A percentile compares a stretch with the other conserved stretches of the same genome.
Evolutionary conservation across 1,139 yeast genomes (phyloP).

Genomic region (Suhomyces kunorum): DNA sequence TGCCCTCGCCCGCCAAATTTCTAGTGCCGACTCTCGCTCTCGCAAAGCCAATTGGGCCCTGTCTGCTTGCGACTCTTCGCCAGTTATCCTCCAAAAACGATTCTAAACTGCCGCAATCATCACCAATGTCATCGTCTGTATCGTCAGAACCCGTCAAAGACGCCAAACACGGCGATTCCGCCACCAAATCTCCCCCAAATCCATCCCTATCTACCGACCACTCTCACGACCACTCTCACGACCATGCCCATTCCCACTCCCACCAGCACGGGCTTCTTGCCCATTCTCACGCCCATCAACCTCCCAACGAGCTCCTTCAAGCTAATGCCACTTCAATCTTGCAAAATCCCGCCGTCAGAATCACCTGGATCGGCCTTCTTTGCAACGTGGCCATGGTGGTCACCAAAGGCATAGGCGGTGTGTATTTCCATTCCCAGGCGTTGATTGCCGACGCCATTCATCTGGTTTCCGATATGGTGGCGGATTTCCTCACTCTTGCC

Average conservation of each 20-base stretch:
- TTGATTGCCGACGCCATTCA: slow-evolving; percentile 92
- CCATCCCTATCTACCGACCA: too few species aligned
- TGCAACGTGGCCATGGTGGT: slow-evolving; percentile 85
- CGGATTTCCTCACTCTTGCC: slow-evolving; percentile 84
- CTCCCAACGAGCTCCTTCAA: slow-evolving; percentile 44
- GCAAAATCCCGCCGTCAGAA: slow-evolving; percentile 82
- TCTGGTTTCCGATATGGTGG: slow-evolving; percentile 83
- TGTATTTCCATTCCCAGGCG: slow-evolving; percentile 91
- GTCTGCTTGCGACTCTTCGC: slow-evolving; percentile 1
- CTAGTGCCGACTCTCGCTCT: slow-evolving; percentile 8
- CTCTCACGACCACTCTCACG: slow-evolving; percentile 10
- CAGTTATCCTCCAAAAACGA: background rate
- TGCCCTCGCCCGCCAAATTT: slow-evolving; percentile 8
- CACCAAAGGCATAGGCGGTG: slow-evolving; percentile 86
- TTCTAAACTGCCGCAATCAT: background rate
- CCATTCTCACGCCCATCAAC: slow-evolving; percentile 40
- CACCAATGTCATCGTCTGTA: too few species aligned
- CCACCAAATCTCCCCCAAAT: too few species aligned
- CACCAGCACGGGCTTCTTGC: slow-evolving; percentile 19
- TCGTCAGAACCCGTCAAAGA: too few species aligned
- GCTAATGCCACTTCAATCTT: slow-evolving; percentile 31
- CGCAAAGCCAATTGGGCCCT: slow-evolving; percentile 3
- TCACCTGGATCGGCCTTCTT: slow-evolving; percentile 87
- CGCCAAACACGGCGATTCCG: too few species aligned
- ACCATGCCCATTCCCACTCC: slow-evolving; percentile 32